Evolutionary conservation across 2,329 filamentous ascomycete genomes (phyloP).

Genomic region (Balansia obtecta): DNA sequence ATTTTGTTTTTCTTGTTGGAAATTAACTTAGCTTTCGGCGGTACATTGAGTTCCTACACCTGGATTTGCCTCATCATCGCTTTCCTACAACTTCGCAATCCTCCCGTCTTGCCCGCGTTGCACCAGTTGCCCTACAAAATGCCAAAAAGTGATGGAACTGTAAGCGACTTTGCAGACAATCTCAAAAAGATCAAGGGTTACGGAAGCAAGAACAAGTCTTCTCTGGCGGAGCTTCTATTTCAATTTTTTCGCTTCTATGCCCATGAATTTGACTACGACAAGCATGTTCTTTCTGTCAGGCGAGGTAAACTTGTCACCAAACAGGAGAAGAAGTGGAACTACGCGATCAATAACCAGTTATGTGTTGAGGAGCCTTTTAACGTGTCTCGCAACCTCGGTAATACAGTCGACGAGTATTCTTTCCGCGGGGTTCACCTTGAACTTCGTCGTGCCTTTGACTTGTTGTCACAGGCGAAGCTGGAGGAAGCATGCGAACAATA

Average conservation of each 20-base stretch:
- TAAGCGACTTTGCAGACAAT: slow-evolving; percentile 79
- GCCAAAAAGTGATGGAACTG: slow-evolving; percentile 48
- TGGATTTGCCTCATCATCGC: slow-evolving; percentile 99
- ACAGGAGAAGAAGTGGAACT: slow-evolving; percentile 78
- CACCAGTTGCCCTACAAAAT: slow-evolving; percentile 49
- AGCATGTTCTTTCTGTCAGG: slow-evolving; percentile 71
- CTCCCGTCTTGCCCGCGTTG: slow-evolving; percentile 73
- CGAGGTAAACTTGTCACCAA: slow-evolving; percentile 69
- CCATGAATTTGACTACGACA: slow-evolving; percentile 84
- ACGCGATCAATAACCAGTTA: slow-evolving; percentile 66
- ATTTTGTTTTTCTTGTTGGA: too few relatives aligned
- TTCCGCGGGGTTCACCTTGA: slow-evolving; percentile 87
- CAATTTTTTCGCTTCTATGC: slow-evolving; percentile 93
- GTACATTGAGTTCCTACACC: slow-evolving; percentile 93
- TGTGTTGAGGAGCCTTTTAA: slow-evolving; percentile 98
- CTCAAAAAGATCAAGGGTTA: slow-evolving; percentile 60
- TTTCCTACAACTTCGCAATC: slow-evolving; percentile 78
- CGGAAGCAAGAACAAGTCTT: slow-evolving; percentile 69
- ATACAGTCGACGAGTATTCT: slow-evolving; percentile 90
- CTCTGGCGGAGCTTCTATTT: slow-evolving; percentile 77
- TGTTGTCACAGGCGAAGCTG: slow-evolving; percentile 67
- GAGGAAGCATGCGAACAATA: slow-evolving; percentile 79
- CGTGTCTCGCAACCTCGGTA: slow-evolving; percentile 74
- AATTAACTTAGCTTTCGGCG: slow-evolving; percentile 58
- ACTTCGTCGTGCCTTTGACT: slow-evolving; percentile 74